A percentile compares a stretch with the other conserved stretches of the same genome.
phyloP scores from a whole-genome alignment of 1,284 basidiomycete species.

The Neonothopanus nambi region DNA sequence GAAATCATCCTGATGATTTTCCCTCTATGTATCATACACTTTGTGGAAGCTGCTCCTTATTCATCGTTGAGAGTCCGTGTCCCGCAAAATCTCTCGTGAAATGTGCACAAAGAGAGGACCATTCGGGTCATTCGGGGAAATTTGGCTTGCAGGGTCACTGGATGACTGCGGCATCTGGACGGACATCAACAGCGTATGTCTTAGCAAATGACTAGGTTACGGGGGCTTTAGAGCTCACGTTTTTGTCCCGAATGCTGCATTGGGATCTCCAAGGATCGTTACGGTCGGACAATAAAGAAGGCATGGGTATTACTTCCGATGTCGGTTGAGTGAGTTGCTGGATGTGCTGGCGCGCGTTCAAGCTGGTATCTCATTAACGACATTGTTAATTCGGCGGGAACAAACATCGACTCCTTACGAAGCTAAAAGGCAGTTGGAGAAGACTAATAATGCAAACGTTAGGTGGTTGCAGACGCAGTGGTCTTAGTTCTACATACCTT shows the following conservation, averaged over 20 bases:
- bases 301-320: neutral
- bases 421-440: conserved; percentile 11
- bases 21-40: no score
- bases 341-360: neutral
- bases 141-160: neutral
- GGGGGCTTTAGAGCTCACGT: neutral
- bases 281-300: neutral
- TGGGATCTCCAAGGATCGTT: neutral
- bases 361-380: neutral
- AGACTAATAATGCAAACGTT: neutral
- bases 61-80: no score
- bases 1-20: no score
- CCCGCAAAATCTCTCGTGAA: no score
- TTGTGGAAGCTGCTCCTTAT: no score
- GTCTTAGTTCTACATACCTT: neutral
- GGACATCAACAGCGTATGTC: neutral
- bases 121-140: no score
- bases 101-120: no score
- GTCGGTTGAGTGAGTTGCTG: neutral
- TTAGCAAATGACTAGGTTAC: neutral
- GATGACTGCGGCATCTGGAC: neutral
- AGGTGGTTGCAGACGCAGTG: no score
- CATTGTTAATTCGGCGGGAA: neutral
- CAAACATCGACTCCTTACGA: neutral
- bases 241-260: neutral